A percentile compares a stretch with the other conserved stretches of the same genome.
These are phyloP conservation scores for Pseudozyma flocculosa DNA, from an alignment of 1,284 basidiomycete genomes.

Conservation along the genomic window DNA sequence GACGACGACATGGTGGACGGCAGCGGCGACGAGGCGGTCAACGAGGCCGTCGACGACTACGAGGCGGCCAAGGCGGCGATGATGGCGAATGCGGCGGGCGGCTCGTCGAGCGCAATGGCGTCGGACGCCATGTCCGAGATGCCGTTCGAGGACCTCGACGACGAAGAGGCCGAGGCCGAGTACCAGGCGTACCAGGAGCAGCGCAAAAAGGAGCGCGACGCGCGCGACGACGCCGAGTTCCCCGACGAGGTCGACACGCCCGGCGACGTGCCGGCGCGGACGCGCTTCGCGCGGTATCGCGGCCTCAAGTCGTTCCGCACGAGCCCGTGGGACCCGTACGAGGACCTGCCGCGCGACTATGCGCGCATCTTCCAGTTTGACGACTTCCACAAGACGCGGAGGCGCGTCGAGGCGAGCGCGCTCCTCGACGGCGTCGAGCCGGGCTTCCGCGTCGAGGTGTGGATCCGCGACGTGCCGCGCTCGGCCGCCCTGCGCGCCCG, in stretches of 20 bases:
- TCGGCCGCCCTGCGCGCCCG: conserved; percentile 42
- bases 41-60: conserved; percentile 77
- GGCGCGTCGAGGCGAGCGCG: conserved; percentile 65
- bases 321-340: conserved; percentile 94
- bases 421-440: conserved; percentile 45
- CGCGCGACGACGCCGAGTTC: conserved; percentile 73
- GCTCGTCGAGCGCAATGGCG: conserved; percentile 12
- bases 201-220: conserved; percentile 77
- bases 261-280: conserved; percentile 75
- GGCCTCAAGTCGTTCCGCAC: conserved; percentile 91
- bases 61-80: conserved; percentile 72
- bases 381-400: conserved; percentile 83
- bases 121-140: conserved; percentile 16
- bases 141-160: conserved; percentile 39
- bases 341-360: conserved; percentile 92
- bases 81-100: conserved; percentile 61
- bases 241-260: conserved; percentile 99
- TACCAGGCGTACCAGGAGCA: conserved; percentile 69
- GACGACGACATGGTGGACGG: conserved; percentile 62
- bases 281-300: conserved; percentile 89
- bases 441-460: conserved; percentile 33
- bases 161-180: conserved; percentile 69
- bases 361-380: conserved; percentile 96
- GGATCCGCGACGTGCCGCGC: conserved; percentile 42
- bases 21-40: conserved; percentile 67